These are phyloP conservation scores for Pyricularia sp. DNA, from an alignment of 2,329 filamentous ascomycete genomes.

Conservation along the genomic window DNA sequence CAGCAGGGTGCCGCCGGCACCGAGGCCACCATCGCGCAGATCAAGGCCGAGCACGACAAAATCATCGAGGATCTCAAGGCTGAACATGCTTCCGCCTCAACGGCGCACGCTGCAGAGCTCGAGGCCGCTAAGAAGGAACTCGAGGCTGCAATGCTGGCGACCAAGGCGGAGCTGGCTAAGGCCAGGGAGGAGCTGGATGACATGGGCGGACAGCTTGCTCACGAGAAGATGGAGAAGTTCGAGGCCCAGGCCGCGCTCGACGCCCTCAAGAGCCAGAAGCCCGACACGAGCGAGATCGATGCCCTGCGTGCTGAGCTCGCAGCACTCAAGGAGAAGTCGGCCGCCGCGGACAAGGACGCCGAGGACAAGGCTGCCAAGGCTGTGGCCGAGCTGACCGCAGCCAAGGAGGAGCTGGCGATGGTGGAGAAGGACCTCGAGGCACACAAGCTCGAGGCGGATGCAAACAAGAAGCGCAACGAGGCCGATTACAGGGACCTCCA, in stretches of 20 bases:
- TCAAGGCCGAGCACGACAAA: constrained; percentile 19
- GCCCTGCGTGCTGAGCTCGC: constrained; percentile 37
- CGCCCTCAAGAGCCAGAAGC: constrained; percentile 39
- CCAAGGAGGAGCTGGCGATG: constrained; percentile 32
- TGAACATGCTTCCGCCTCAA: constrained; percentile 20
- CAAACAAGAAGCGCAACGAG: constrained; percentile 39
- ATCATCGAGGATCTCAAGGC: constrained; percentile 26
- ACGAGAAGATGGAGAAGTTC: constrained; percentile 47
- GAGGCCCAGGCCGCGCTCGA: constrained; percentile 48
- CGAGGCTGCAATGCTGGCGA: constrained; percentile 20
- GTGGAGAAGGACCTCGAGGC: constrained; percentile 40
- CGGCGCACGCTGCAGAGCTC: constrained; percentile 26
- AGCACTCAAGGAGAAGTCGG: constrained; percentile 27
- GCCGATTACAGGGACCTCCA: constrained; percentile 51
- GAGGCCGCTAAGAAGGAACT: constrained; percentile 22
- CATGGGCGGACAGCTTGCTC: constrained; percentile 39
- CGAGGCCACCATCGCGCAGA: constrained; percentile 23
- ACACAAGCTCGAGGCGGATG: constrained; percentile 35
- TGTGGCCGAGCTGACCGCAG: constrained; percentile 21
- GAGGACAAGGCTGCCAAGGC: constrained; percentile 23
- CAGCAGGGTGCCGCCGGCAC: constrained; percentile 25
- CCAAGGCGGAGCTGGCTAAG: constrained; percentile 29
- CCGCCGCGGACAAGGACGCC: constrained; percentile 17
- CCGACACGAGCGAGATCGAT: constrained; percentile 42
- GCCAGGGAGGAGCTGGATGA: constrained; percentile 34